Evolutionary conservation across 495 filamentous ascomycete species (phyloP).

Genomic region (Podospora pseudopauciseta): DNA sequence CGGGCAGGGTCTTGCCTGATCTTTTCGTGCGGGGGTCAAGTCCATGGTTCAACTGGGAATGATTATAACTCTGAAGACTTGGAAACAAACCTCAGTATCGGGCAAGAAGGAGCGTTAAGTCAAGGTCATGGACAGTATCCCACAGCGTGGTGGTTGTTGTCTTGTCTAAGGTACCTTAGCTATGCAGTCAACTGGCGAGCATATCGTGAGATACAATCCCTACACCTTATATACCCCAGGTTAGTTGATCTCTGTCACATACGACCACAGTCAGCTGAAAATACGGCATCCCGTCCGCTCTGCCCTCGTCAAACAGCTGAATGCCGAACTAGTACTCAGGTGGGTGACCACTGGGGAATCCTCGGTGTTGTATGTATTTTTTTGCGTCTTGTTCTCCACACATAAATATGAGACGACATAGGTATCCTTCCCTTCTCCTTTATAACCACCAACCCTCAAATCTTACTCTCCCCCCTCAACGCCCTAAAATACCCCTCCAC

Average conservation of each 20-base stretch:
- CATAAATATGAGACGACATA: too few species aligned
- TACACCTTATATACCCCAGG: background rate
- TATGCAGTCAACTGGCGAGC: too few species aligned
- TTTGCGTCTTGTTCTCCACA: background rate
- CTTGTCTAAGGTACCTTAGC: too few species aligned
- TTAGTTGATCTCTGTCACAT: background rate
- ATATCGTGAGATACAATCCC: too few species aligned
- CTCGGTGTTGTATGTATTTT: background rate
- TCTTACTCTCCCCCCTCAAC: constrained; percentile 8
- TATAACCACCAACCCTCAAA: constrained; percentile 6
- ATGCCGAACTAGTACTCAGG: background rate
- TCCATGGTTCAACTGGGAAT: too few species aligned
- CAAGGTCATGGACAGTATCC: too few species aligned
- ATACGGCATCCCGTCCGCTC: background rate
- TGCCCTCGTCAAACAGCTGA: background rate
- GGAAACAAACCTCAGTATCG: too few species aligned
- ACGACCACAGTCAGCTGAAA: background rate
- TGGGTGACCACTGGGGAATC: background rate
- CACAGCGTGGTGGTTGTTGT: too few species aligned
- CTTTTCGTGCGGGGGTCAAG: too few species aligned
- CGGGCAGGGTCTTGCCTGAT: too few species aligned
- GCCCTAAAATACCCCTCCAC: constrained; percentile 26
- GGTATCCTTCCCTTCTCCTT: background rate
- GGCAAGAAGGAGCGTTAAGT: too few species aligned
- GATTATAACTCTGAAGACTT: too few species aligned